Percentiles rank a stretch among this genome's conserved stretches.
Conservation (phyloP, 2,329 filamentous ascomycete species). For the Xylariales sp. region DNA sequence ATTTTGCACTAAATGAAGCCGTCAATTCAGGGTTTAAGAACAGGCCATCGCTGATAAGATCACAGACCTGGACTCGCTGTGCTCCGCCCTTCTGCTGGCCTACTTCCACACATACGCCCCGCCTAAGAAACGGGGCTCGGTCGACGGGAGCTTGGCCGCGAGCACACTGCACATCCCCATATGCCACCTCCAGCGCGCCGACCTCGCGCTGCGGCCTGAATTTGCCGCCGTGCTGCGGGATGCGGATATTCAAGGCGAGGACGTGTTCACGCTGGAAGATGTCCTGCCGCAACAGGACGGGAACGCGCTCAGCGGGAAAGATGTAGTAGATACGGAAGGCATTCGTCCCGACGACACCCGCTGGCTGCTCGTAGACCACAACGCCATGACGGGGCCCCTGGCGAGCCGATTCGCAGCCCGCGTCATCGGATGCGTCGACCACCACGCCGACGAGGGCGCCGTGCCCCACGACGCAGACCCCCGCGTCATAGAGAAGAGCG, state of each 20-base stretch:
- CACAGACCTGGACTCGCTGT: constrained; percentile 82
- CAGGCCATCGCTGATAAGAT: background rate
- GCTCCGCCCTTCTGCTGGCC: constrained; percentile 77
- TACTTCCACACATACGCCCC: constrained; percentile 75
- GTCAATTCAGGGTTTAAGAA: background rate
- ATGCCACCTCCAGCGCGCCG: constrained; percentile 74
- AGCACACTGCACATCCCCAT: constrained; percentile 73
- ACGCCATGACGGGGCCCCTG: constrained; percentile 73
- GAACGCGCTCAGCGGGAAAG: too few relatives aligned
- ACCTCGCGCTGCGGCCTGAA: constrained; percentile 79
- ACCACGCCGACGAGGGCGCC: constrained; percentile 78
- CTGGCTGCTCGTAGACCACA: constrained; percentile 86
- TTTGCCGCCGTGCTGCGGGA: constrained; percentile 72
- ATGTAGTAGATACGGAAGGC: constrained; percentile 14
- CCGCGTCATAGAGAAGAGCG: constrained; percentile 72
- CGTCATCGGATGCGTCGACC: constrained; percentile 78
- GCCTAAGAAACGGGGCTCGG: constrained; percentile 51
- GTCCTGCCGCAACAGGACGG: constrained; percentile 52
- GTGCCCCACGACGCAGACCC: constrained; percentile 61
- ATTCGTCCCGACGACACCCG: constrained; percentile 64
- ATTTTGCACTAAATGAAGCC: background rate
- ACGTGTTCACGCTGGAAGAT: constrained; percentile 75
- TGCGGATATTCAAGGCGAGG: constrained; percentile 67
- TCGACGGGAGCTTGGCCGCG: background rate
- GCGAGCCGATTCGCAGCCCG: constrained; percentile 61